Evolutionary conservation across 2,329 filamentous ascomycete genomes (phyloP).

Genomic region (Venturiaceae sp.): DNA sequence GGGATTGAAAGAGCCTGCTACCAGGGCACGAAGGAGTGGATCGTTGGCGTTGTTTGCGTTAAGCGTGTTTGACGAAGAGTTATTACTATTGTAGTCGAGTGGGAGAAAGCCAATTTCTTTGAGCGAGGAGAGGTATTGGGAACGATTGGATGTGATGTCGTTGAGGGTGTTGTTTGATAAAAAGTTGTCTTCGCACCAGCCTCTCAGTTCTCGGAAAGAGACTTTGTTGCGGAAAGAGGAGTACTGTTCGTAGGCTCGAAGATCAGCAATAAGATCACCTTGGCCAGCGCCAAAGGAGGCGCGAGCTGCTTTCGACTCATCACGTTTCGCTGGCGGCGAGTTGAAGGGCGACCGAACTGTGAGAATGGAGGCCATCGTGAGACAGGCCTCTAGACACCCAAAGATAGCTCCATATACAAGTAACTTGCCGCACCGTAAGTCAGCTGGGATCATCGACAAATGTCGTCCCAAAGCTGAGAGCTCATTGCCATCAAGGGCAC

Average conservation of each 20-base stretch:
- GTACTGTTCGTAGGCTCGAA: slow-evolving; percentile 79
- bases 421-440: slow-evolving; percentile 85
- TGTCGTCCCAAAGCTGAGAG: slow-evolving; percentile 87
- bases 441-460: slow-evolving; percentile 89
- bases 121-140: slow-evolving; percentile 77
- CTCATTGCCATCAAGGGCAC: slow-evolving; percentile 75
- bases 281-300: slow-evolving; percentile 65
- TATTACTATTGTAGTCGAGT: slow-evolving; percentile 23
- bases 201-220: slow-evolving; percentile 51
- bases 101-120: slow-evolving; percentile 74
- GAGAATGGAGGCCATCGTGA: slow-evolving; percentile 87
- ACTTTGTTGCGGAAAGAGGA: slow-evolving; percentile 51
- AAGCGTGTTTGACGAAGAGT: slow-evolving; percentile 20
- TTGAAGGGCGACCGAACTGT: slow-evolving; percentile 82
- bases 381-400: slow-evolving; percentile 77
- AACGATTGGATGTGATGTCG: slow-evolving; percentile 79
- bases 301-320: slow-evolving; percentile 69
- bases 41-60: slow-evolving; percentile 40
- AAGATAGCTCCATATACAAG: slow-evolving; percentile 95
- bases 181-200: slow-evolving; percentile 79
- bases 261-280: slow-evolving; percentile 81
- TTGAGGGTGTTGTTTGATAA: slow-evolving; percentile 73
- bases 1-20: slow-evolving; percentile 49
- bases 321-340: slow-evolving; percentile 71
- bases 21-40: slow-evolving; percentile 35